phyloP scores from a whole-genome alignment of 179 eudicot genomes.

The Heliamphora pulchella region DNA sequence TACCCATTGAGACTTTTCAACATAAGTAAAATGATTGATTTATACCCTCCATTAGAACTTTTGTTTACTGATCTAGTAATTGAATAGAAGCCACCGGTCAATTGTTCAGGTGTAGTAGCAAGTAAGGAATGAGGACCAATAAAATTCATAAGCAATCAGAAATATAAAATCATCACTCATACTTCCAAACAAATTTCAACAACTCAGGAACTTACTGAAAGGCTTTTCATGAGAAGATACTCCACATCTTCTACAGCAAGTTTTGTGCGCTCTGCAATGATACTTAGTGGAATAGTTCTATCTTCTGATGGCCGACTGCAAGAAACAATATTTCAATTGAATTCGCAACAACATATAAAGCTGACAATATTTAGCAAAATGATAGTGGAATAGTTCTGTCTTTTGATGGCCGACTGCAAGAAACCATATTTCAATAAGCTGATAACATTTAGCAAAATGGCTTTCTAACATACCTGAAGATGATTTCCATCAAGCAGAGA shows the following conservation, averaged over 20 bases:
- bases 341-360: background rate
- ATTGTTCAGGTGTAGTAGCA: no score
- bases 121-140: no score
- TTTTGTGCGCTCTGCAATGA: slow-evolving; percentile 83
- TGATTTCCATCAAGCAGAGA: slow-evolving; percentile 97
- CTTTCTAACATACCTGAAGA: slow-evolving; percentile 50
- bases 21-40: background rate
- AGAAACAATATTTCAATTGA: slow-evolving; percentile 4
- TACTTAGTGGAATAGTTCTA: slow-evolving; percentile 74
- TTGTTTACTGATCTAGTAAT: background rate
- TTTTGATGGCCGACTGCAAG: slow-evolving; percentile 86
- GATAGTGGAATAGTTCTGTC: slow-evolving; percentile 80
- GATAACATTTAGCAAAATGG: background rate
- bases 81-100: no score
- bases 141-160: no score
- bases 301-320: slow-evolving; percentile 95
- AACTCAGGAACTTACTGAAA: slow-evolving; percentile 51
- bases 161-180: no score
- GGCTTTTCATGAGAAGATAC: slow-evolving; percentile 97
- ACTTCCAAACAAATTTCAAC: background rate
- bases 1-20: background rate
- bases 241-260: slow-evolving; percentile 86
- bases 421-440: background rate
- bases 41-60: background rate
- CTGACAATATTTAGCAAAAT: background rate